These are phyloP conservation scores for Cercophora sp. DNA, from an alignment of 495 filamentous ascomycete species.

Conservation along the genomic window DNA sequence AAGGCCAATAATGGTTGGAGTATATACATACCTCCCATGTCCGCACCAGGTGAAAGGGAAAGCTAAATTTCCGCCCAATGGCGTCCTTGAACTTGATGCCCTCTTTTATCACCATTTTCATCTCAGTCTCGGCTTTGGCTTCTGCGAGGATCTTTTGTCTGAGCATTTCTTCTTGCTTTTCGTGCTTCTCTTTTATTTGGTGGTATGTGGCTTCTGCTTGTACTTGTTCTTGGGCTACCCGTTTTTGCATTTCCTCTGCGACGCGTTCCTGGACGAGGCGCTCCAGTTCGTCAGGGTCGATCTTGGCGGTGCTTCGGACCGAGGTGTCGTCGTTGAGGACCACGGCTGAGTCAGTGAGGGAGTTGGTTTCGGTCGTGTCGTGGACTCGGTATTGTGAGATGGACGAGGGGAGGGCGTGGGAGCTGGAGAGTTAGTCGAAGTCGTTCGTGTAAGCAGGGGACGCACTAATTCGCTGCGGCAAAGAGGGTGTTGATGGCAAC, in stretches of 20 bases:
- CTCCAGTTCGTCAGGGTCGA: neutral
- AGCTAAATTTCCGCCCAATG: slow-evolving; percentile 78
- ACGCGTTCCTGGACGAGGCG: neutral
- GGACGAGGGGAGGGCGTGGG: slow-evolving; percentile 1
- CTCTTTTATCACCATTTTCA: slow-evolving; percentile 36
- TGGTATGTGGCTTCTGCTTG: too few species aligned
- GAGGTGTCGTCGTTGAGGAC: neutral
- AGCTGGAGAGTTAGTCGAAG: neutral
- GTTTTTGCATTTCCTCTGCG: neutral
- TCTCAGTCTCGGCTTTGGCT: slow-evolving; percentile 45
- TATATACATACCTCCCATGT: slow-evolving; percentile 78
- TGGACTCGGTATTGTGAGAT: slow-evolving; percentile 1
- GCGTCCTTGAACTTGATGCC: slow-evolving; percentile 79
- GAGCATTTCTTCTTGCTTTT: slow-evolving; percentile 41
- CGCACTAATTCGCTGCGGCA: slow-evolving; percentile 1
- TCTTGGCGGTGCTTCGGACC: neutral
- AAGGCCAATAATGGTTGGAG: too few species aligned
- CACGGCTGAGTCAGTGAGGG: neutral
- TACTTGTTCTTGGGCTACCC: neutral
- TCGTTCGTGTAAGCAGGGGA: neutral
- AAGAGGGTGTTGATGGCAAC: slow-evolving; percentile 5
- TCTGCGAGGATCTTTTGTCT: slow-evolving; percentile 42
- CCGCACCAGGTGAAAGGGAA: slow-evolving; percentile 73
- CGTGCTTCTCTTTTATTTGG: slow-evolving; percentile 31
- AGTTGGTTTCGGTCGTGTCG: neutral